These are phyloP conservation scores for Cystobasidiaceae sp. DNA, from an alignment of 1,284 basidiomycete genomes.

Conservation along the genomic window DNA sequence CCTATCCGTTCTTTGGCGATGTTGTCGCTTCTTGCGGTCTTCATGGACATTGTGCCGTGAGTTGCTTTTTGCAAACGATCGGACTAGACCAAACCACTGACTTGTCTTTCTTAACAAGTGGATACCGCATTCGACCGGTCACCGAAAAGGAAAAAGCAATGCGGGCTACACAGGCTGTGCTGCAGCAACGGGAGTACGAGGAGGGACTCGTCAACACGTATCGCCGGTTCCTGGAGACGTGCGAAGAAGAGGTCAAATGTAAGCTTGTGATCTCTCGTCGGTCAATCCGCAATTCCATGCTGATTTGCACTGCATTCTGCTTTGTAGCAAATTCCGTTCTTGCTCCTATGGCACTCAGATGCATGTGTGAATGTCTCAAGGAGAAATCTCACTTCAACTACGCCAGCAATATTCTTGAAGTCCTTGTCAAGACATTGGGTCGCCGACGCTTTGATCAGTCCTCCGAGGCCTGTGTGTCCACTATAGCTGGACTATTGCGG, in stretches of 20 bases:
- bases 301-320: too few relatives aligned
- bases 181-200: conserved; percentile 87
- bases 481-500: conserved; percentile 74
- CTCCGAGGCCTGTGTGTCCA: conserved; percentile 66
- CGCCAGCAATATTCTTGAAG: conserved; percentile 82
- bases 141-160: conserved; percentile 86
- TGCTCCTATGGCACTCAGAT: conserved; percentile 66
- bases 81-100: not conserved
- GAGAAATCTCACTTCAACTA: conserved; percentile 97
- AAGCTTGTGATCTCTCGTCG: conserved; percentile 40
- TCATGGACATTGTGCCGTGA: conserved; percentile 91
- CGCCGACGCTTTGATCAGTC: conserved; percentile 70
- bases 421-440: conserved; percentile 76
- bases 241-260: conserved; percentile 86
- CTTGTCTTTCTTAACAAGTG: conserved; percentile 34
- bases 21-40: conserved; percentile 86
- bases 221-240: conserved; percentile 75
- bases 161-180: conserved; percentile 90
- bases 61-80: conserved; percentile 51
- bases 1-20: conserved; percentile 82
- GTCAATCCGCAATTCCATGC: too few relatives aligned
- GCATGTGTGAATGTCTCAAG: conserved; percentile 77
- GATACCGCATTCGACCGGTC: conserved; percentile 70
- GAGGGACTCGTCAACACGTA: conserved; percentile 89
- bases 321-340: conserved; percentile 64